phyloP scores from a whole-genome alignment of 139 green algal genomes.

The Ostreobium quekettii region DNA sequence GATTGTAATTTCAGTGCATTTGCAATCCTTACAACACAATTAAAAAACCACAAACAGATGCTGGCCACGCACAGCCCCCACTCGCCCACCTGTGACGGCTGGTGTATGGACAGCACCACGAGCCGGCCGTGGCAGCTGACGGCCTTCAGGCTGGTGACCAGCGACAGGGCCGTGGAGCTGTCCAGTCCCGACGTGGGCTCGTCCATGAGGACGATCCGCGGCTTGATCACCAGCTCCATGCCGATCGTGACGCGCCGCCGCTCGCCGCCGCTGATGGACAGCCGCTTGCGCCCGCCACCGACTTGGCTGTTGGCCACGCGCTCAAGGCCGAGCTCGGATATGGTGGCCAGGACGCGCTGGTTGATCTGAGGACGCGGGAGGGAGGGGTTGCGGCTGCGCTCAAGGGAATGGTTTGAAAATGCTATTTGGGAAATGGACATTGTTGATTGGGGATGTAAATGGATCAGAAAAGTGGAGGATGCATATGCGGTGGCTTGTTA shows the following conservation, averaged over 20 bases:
- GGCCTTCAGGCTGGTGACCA: conserved; percentile 47
- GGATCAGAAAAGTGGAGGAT: too few relatives aligned
- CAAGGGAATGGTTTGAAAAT: too few relatives aligned
- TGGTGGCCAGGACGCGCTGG: conserved; percentile 7
- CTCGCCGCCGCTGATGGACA: conserved; percentile 56
- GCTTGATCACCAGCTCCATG: conserved; percentile 64
- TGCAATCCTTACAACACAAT: too few relatives aligned
- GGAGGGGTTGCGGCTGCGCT: too few relatives aligned
- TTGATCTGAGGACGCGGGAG: too few relatives aligned
- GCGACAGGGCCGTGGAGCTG: conserved; percentile 45
- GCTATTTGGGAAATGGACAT: too few relatives aligned
- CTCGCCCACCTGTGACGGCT: conserved; percentile 43
- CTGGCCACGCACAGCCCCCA: background rate
- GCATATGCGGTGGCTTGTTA: too few relatives aligned
- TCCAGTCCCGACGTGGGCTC: conserved; percentile 70
- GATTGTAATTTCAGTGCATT: too few relatives aligned
- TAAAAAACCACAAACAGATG: too few relatives aligned
- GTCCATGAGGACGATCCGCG: conserved; percentile 36
- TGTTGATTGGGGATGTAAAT: too few relatives aligned
- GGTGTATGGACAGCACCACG: conserved; percentile 68
- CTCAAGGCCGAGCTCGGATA: conserved; percentile 18
- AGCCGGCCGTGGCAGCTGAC: conserved; percentile 39
- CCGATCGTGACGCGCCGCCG: conserved; percentile 55
- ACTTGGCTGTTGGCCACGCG: too few relatives aligned
- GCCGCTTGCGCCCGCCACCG: too few relatives aligned